Evolutionary conservation across 129 eudicot species (phyloP).

Genomic region (Flaveria bidentis): DNA sequence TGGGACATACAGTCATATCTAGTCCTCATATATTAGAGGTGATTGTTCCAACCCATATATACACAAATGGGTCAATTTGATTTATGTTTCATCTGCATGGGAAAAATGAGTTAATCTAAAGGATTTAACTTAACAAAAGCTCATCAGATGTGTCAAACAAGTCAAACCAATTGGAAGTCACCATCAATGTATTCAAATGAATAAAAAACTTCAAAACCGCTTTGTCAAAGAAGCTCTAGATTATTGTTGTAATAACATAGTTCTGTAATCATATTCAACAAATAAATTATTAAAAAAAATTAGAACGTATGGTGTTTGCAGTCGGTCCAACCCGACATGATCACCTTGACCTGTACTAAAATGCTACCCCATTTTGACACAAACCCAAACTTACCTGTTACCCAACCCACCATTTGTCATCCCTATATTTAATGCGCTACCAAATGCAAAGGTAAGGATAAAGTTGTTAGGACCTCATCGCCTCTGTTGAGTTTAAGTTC

Average conservation of each 20-base stretch:
- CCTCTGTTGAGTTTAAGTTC: constrained; percentile 62
- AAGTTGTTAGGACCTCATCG: constrained; percentile 58
- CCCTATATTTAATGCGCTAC: constrained; percentile 17
- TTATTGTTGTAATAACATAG: background rate
- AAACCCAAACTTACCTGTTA: background rate
- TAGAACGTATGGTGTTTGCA: background rate
- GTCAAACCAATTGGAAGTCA: background rate
- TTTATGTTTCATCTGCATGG: no score
- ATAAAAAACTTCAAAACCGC: background rate
- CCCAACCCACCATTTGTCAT: background rate
- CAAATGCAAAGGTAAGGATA: constrained; percentile 9
- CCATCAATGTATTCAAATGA: background rate
- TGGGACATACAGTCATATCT: no score
- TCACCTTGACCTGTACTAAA: background rate
- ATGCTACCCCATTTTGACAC: background rate
- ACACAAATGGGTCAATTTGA: background rate
- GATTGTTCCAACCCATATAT: no score
- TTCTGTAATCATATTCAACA: background rate
- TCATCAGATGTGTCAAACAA: background rate
- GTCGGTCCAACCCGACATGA: background rate
- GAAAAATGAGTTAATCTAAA: no score
- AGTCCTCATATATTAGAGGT: no score
- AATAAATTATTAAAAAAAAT: background rate
- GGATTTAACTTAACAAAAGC: no score
- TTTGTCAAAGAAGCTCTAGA: background rate